A percentile compares a stretch with the other conserved stretches of the same genome.
These are phyloP conservation scores for Eucalyptus globulus DNA, from an alignment of 345 rosid species.

Conservation along the genomic window DNA sequence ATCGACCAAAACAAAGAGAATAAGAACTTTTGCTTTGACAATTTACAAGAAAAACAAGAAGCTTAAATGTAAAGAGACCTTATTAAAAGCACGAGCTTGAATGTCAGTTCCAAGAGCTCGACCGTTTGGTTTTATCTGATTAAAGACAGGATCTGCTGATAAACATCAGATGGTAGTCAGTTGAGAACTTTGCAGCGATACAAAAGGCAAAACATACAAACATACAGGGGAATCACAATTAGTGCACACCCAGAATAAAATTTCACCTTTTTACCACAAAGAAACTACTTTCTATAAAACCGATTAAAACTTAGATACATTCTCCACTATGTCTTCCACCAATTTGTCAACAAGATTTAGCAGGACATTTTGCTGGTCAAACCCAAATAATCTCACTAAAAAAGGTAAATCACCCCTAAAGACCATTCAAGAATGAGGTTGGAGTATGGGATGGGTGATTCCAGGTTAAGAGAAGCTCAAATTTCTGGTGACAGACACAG, in stretches of 20 bases:
- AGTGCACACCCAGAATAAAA: neutral
- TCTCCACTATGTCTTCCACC: neutral
- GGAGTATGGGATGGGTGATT: neutral
- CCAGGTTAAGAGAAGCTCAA: neutral
- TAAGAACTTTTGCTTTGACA: neutral
- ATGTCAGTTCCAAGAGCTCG: slow-evolving; percentile 28
- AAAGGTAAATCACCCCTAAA: neutral
- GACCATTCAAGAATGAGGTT: neutral
- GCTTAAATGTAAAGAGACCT: slow-evolving; percentile 19
- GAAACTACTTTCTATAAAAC: neutral
- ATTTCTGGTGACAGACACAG: neutral
- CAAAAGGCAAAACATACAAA: neutral
- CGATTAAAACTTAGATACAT: neutral
- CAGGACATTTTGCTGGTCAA: neutral
- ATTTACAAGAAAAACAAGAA: neutral
- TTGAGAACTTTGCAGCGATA: neutral
- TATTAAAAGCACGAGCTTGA: slow-evolving; percentile 27
- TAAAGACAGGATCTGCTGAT: slow-evolving; percentile 32
- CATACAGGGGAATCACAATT: neutral
- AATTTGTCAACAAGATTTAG: neutral
- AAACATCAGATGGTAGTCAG: neutral
- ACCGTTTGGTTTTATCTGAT: slow-evolving; percentile 36
- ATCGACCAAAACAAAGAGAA: neutral
- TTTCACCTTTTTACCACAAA: neutral
- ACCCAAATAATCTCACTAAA: neutral